Evolutionary conservation across 164 flowering plant genomes (phyloP).

Genomic region (Aristolochia fimbriata): DNA sequence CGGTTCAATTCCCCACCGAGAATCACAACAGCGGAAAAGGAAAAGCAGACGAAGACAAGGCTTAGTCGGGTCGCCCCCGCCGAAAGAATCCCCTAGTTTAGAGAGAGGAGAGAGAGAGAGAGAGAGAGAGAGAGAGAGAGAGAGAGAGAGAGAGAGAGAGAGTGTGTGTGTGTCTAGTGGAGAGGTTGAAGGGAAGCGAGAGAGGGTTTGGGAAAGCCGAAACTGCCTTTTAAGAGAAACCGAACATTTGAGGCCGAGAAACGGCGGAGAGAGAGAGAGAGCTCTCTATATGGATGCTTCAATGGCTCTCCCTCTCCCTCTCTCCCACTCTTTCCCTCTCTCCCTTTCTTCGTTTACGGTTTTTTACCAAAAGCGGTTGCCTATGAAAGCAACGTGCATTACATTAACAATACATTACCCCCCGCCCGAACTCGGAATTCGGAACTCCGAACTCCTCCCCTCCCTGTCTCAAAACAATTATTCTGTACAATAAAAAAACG

Average conservation of each 20-base stretch:
- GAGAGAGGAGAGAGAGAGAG: no score
- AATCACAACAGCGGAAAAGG: not conserved
- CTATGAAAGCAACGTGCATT: constrained; percentile 1
- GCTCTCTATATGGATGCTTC: not conserved
- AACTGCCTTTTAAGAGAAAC: not conserved
- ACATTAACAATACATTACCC: not conserved
- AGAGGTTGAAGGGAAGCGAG: no score
- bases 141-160: no score
- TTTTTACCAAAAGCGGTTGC: not conserved
- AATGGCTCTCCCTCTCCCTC: not conserved
- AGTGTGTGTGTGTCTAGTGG: no score
- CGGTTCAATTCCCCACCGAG: not conserved
- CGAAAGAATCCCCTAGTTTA: not conserved
- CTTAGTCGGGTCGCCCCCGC: no score
- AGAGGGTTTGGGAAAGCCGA: no score
- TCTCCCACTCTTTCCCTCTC: not conserved
- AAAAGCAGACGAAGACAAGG: not conserved
- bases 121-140: no score
- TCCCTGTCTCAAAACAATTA: no score
- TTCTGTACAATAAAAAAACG: no score
- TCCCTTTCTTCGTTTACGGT: not conserved
- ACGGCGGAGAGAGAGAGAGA: constrained; percentile 1
- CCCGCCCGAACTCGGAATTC: no score
- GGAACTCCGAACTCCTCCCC: no score
- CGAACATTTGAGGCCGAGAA: not conserved